Base-by-base conservation (phyloP, 2,329 filamentous ascomycete species). In the Cordyceps tenuipes region DNA sequence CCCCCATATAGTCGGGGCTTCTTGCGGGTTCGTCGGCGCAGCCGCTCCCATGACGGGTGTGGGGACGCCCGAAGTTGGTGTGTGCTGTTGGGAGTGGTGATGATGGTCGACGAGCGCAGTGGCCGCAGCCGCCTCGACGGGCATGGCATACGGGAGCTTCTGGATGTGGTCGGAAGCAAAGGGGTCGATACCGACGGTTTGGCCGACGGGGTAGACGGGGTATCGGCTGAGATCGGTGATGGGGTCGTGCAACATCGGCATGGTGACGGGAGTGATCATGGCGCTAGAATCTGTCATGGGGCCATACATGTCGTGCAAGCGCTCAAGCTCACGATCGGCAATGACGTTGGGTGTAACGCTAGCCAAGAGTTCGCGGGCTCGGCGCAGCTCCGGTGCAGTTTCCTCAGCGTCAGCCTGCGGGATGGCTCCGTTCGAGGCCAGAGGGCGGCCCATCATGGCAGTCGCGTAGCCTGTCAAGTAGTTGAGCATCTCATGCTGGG, bases 131-230 rank as follows among this genome's bases (percentile, higher is more conserved):
- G 79, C 75, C 55, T 80, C 79, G 61, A 88, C 90, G 3, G 89
- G 80, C 17, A 77, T 73, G 83, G 90, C 74, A 70, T 96, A 97
- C 0, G 92, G 91, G 60, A 97, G 95, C 70, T 96, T 96, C 75
- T 93, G 86, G 69, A 97, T 91, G 69, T 97, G 91, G 67, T 97
- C 92, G 66, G 90, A 88, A 70, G 93, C 92, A 81, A 96, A 94
- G 1, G 93, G 92, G 69, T 97, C 92, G 65, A 97, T 97, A 57
- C 92, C 92, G 65, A 95, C 90, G 0, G 88, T 94, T 64, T 91
- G 86, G 19, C 92, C 92, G 17, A 96, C 91, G 0, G 93, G 92
- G 70, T 97, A 97, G 10, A 97, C 91, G 58, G 95, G 82, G 64
- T 84, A 82, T 49, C 82, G 76, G 62, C 68, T 73, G 51, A 82